phyloP scores from a whole-genome alignment of 2,329 filamentous ascomycete genomes.

The Ophiocordyceps camponoti-floridani region DNA sequence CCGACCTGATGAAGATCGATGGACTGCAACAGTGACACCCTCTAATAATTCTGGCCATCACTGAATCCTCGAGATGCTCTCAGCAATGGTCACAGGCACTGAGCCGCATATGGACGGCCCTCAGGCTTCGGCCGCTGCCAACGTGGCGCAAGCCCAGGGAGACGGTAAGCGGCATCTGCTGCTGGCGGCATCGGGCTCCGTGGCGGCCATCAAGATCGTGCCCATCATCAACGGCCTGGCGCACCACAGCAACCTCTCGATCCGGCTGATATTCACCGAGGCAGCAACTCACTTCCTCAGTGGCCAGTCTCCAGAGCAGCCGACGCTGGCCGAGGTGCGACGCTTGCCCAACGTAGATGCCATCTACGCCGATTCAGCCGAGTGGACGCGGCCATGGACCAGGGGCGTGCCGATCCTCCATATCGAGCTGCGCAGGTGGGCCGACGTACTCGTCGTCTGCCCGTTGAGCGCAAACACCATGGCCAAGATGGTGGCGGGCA shows the following conservation, averaged over 20 bases:
- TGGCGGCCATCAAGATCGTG: slow-evolving; percentile 77
- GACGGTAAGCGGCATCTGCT: slow-evolving; percentile 25
- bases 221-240: slow-evolving; percentile 44
- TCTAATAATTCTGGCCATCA: no score
- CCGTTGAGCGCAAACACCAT: slow-evolving; percentile 73
- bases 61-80: not conserved
- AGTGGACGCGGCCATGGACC: slow-evolving; percentile 66
- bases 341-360: slow-evolving; percentile 55
- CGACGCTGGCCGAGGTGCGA: slow-evolving; percentile 40
- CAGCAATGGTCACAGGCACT: not conserved
- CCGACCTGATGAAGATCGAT: no score
- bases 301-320: slow-evolving; percentile 63
- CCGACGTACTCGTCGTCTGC: slow-evolving; percentile 61
- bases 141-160: slow-evolving; percentile 12
- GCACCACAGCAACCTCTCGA: slow-evolving; percentile 40
- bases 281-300: slow-evolving; percentile 59
- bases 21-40: no score
- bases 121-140: slow-evolving; percentile 10
- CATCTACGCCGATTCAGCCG: slow-evolving; percentile 68
- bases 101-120: slow-evolving; percentile 1
- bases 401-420: slow-evolving; percentile 70
- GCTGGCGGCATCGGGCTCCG: slow-evolving; percentile 30
- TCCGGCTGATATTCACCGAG: slow-evolving; percentile 68
- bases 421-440: slow-evolving; percentile 69
- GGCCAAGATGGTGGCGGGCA: slow-evolving; percentile 64